phyloP scores from a whole-genome alignment of 176 grass and related monocot genomes.

The Lolium rigidum region DNA sequence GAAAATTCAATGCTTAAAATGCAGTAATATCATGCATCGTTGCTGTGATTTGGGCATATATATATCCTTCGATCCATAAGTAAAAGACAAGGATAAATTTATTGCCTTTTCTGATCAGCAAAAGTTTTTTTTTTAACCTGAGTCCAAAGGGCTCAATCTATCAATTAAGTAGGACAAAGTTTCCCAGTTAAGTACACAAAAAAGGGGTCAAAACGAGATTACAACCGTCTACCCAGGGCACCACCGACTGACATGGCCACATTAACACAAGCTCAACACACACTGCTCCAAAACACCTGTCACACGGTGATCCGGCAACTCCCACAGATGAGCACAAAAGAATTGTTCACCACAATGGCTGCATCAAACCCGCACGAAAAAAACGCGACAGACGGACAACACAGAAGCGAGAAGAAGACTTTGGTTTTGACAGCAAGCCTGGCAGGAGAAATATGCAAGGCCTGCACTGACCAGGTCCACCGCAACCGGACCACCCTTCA shows the following conservation, averaged over 20 bases:
- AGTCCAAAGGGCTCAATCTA: neutral
- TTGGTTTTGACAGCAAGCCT: neutral
- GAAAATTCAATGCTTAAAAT: slow-evolving; percentile 1
- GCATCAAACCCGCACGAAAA: neutral
- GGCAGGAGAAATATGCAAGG: slow-evolving; percentile 2
- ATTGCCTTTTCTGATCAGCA: neutral
- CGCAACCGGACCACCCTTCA: neutral
- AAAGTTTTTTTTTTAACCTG: neutral
- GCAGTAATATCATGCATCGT: neutral
- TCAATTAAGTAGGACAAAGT: neutral
- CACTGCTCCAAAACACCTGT: neutral
- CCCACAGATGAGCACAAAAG: neutral
- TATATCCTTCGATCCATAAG: neutral
- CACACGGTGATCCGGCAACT: neutral
- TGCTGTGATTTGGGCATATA: neutral
- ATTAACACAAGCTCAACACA: neutral
- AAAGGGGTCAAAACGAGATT: neutral
- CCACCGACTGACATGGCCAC: neutral
- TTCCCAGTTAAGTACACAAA: neutral
- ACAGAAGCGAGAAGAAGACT: neutral
- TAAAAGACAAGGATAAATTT: neutral
- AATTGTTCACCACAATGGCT: neutral
- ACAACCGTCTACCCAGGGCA: neutral
- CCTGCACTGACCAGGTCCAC: neutral
- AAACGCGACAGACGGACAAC: too few species aligned